Base-by-base conservation (phyloP, 2,329 filamentous ascomycete genomes). In the Coleophoma crateriformis region DNA sequence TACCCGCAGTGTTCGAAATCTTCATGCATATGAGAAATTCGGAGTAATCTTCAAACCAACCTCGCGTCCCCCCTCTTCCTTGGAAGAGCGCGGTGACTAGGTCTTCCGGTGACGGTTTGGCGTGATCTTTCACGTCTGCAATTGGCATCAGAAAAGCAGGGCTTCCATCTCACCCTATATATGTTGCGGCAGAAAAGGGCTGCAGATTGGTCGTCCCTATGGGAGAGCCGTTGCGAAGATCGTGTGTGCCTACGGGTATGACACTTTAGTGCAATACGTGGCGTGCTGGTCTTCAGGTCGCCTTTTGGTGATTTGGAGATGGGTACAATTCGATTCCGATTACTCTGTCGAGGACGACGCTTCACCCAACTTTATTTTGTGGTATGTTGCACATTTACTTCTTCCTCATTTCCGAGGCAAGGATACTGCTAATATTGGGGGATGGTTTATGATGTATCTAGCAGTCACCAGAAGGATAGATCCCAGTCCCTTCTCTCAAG, bases 211-310 rank as follows among this genome's bases (percentile, higher is more conserved):
- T 65, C 66, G 70, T 77, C 76, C 83, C 87, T 88, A 84, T 94
- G 88, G 88, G 87, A 87, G 79, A 88, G 88, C 83, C 85, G 78
- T 87, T 90, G 88, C 87, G 88, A 87, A 92, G 88, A 91, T 92
- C 84, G 88, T 91, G 79, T 81, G 79, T 81, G 74, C 68, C 67
- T 34, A 14, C 47, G 49, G 47, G 59, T 60, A 75, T 69, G 83
- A 84, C 83, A 90, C 88, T 90, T 89, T 78, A 94, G 89, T 92
- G 86, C 89, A 89, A 94, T 94, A 90, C 87, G 88, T 87, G 81
- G 88, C 88, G 82, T 91, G 76, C 77, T 72, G 62, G 52, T 60
- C 48, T 52, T 42, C 47, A 32, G 38, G 35, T 40, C 47, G 34
- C 45, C 45, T 40, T 44, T 15, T 44, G 42, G 55, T 60, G 55